phyloP scores from a whole-genome alignment of 306 rosid species.

The Geum urbanum region DNA sequence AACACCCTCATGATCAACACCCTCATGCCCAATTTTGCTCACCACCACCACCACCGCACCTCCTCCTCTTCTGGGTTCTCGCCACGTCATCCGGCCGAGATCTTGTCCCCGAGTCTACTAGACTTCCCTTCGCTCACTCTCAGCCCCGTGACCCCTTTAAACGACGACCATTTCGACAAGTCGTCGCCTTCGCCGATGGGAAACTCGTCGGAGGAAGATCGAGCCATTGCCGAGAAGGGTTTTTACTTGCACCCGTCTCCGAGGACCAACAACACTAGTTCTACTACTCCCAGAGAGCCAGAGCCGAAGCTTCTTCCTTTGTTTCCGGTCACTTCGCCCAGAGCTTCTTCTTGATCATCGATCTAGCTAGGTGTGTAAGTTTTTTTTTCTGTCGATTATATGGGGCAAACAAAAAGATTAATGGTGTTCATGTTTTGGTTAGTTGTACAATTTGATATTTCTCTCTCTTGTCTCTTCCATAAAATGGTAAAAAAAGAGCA shows the following conservation, averaged over 20 bases:
- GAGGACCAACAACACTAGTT: constrained; percentile 18
- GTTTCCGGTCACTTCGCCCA: constrained; percentile 79
- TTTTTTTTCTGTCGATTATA: neutral
- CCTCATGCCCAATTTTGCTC: constrained; percentile 59
- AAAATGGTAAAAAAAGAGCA: constrained; percentile 12
- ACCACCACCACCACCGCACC: constrained; percentile 8
- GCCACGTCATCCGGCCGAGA: constrained; percentile 62
- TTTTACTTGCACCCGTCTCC: constrained; percentile 83
- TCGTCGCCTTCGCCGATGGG: constrained; percentile 63
- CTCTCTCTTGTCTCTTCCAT: constrained; percentile 16
- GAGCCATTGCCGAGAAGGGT: constrained; percentile 86
- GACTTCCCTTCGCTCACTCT: constrained; percentile 85
- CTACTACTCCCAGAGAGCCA: constrained; percentile 57
- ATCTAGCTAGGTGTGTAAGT: neutral
- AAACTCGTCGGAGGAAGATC: constrained; percentile 85
- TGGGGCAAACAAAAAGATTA: neutral
- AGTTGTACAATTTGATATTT: constrained; percentile 16
- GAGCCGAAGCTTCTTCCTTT: constrained; percentile 76
- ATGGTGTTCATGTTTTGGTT: constrained; percentile 9
- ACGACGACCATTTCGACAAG: constrained; percentile 66
- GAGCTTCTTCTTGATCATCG: constrained; percentile 53
- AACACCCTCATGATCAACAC: constrained; percentile 81
- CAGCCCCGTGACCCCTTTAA: constrained; percentile 86
- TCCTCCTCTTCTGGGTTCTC: constrained; percentile 43
- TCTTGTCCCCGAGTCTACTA: constrained; percentile 80